Conservation (phyloP, 768 basidiomycete genomes). For the Galerina sulciceps region DNA sequence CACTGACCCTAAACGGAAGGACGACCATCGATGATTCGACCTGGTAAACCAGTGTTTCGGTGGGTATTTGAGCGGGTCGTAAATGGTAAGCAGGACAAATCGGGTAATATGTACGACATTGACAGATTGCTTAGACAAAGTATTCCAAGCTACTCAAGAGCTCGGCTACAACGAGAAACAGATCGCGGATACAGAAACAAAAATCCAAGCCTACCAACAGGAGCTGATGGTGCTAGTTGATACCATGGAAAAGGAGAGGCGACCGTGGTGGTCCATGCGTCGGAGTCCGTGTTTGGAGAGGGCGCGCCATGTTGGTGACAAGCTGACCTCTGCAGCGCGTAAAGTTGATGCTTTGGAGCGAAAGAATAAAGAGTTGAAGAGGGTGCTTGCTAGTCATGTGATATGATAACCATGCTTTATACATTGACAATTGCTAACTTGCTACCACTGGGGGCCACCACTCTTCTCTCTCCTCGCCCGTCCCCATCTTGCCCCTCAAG, state of each 20-base stretch:
- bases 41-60: conserved; percentile 90
- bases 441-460: too few species aligned
- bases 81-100: conserved; percentile 52
- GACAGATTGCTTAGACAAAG: conserved; percentile 54
- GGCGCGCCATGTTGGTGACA: conserved; percentile 69
- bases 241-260: conserved; percentile 54
- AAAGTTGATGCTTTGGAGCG: conserved; percentile 75
- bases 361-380: conserved; percentile 72
- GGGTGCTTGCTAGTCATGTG: conserved; percentile 43
- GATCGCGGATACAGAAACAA: conserved; percentile 61
- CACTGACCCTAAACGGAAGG: conserved; percentile 45
- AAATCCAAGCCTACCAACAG: conserved; percentile 72
- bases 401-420: conserved; percentile 23
- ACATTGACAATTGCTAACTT: too few species aligned
- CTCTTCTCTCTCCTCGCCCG: too few species aligned
- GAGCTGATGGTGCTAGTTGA: conserved; percentile 73
- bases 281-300: conserved; percentile 61
- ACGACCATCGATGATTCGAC: conserved; percentile 80
- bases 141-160: conserved; percentile 83
- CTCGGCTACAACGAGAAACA: conserved; percentile 77
- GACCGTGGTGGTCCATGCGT: conserved; percentile 40
- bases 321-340: conserved; percentile 70
- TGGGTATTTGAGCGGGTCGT: conserved; percentile 85
- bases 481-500: too few species aligned
- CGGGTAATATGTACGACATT: neutral